Conservation (phyloP, 129 eudicot species). For the Chrysanthemum makinoi region DNA sequence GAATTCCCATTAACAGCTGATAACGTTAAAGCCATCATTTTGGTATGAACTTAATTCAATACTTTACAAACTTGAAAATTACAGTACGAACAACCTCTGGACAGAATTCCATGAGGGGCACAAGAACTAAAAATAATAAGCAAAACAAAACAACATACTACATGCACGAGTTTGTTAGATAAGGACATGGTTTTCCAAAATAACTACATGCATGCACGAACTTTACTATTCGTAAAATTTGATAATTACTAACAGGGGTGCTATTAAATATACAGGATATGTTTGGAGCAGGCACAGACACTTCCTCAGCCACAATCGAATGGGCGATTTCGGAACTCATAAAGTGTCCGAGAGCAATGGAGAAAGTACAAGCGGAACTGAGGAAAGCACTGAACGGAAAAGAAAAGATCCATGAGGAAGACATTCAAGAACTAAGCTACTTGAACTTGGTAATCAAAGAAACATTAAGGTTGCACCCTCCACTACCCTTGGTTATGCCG, state of each 20-base stretch:
- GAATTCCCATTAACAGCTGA: constrained; percentile 32
- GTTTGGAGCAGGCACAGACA: constrained; percentile 38
- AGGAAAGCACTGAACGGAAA: constrained; percentile 28
- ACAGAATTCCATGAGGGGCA: not conserved
- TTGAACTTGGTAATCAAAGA: constrained; percentile 40
- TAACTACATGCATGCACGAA: not conserved
- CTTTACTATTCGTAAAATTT: not conserved
- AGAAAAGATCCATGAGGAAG: constrained; percentile 25
- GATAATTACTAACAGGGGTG: not conserved
- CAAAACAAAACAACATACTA: too few relatives aligned
- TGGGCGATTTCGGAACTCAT: constrained; percentile 46
- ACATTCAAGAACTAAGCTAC: constrained; percentile 27
- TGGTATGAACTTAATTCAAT: constrained; percentile 21
- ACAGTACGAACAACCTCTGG: not conserved
- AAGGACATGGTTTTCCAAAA: not conserved
- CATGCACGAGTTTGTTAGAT: too few relatives aligned
- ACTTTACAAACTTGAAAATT: too few relatives aligned
- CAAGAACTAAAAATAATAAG: too few relatives aligned
- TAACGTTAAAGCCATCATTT: constrained; percentile 38
- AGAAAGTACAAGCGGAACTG: constrained; percentile 39
- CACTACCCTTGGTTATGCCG: constrained; percentile 34
- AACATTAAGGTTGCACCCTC: constrained; percentile 30
- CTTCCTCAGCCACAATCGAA: constrained; percentile 28
- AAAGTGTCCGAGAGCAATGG: constrained; percentile 38
- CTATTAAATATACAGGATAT: constrained; percentile 29